Evolutionary conservation across 768 basidiomycete species (phyloP), one percentile per base, ranked within the genome.

Genomic region (Boletus huronensis): DNA sequence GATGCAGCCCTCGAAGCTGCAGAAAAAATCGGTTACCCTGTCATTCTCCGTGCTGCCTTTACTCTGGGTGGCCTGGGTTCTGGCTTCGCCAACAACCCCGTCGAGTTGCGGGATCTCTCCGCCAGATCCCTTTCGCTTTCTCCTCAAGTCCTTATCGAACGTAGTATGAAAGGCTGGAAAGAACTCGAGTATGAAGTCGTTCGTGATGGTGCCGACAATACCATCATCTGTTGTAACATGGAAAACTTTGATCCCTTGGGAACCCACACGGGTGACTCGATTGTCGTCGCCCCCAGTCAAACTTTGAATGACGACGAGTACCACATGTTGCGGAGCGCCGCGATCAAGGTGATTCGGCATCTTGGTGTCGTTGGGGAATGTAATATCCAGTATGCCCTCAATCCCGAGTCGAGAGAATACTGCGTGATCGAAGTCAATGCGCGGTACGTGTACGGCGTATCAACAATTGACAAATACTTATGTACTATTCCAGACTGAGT

Each of bases 111-210:
- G 53, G 95, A 99, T 72, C 79, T 99, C 23, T 83, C 93, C 40
- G 95, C 97, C 23, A 96, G 91, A 73, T 83, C 87, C 67, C 82
- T 99, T 50, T 86, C 85, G 67, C 79, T 98, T 28, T 90, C 87
- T 61, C 96, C 97, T 44, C 97, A 98, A 70, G 91, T 98, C 41
- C 81, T 99, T 53, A 94, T 99, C 59, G 97, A 98, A 75, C 89
- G 94, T 47, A 92, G 89, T 62, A 90, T 99, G 88, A 98, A 98
- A 74, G 97, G 97, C 29, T 99, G 97, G 97, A 99, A 99, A 71
- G 97, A 99, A 75, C 81, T 98, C 58, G 97, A 99, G 74, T 99
- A 98, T 63, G 97, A 99, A 71, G 97, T 99, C 58, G 97, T 98
- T 65, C 89, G 97, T 50, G 97, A 99, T 70, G 94, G 82, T 61